These are phyloP conservation scores for Asterionellopsis glacialis DNA, from an alignment of 108 stramenopile species.

Conservation along the genomic window DNA sequence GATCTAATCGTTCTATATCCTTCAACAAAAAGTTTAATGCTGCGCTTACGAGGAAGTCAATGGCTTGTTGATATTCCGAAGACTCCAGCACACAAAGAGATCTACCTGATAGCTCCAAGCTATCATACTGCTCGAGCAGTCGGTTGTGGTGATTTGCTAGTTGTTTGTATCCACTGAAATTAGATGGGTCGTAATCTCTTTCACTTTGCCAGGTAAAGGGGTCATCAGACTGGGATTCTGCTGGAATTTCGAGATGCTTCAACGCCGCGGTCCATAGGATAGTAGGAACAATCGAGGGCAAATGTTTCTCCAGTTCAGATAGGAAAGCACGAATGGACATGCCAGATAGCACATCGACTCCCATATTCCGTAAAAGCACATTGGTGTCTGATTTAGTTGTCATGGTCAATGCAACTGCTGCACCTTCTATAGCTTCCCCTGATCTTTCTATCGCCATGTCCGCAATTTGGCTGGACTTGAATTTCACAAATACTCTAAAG, in stretches of 20 bases:
- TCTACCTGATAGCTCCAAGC: conserved; percentile 4
- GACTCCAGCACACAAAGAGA: no score
- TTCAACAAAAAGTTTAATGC: no score
- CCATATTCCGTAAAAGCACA: neutral
- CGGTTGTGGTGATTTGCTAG: conserved; percentile 46
- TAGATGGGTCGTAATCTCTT: neutral
- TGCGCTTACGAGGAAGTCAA: no score
- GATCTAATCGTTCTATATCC: no score
- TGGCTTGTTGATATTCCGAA: no score
- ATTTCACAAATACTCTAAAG: conserved; percentile 59
- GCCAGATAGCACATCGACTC: conserved; percentile 26
- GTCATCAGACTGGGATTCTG: no score
- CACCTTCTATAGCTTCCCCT: conserved; percentile 55
- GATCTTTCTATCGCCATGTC: conserved; percentile 56
- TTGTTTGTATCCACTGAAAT: conserved; percentile 21
- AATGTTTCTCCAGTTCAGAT: conserved; percentile 17
- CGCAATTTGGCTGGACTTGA: conserved; percentile 46
- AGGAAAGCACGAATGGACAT: conserved; percentile 23
- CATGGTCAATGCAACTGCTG: neutral
- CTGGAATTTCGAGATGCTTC: no score
- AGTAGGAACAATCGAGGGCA: conserved; percentile 38
- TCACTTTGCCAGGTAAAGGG: neutral
- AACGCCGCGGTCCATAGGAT: no score
- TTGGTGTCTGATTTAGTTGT: no score
- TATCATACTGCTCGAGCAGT: conserved; percentile 41